Base-by-base conservation (phyloP, 2,329 filamentous ascomycete genomes). In the Aureobasidium sp. region DNA sequence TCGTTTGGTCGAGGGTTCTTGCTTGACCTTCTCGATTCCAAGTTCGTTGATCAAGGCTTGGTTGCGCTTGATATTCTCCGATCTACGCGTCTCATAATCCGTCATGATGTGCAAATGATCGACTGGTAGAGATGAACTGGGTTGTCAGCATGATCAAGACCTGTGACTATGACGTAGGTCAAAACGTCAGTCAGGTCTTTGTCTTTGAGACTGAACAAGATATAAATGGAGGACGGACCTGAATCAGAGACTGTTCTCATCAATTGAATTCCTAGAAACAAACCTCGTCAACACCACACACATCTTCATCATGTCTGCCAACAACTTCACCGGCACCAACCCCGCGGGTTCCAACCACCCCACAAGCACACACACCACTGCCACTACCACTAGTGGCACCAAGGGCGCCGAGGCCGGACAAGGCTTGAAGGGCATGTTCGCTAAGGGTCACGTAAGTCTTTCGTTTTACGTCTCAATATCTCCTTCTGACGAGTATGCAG, bases 1-100 rank as follows among this genome's bases (percentile, higher is more conserved):
- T 47, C 64, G 65, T 47, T 68, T 68, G 40, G 22, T 61, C 45
- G 48, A 54, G 31, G 42, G 22, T 37, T 65, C 61, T 42, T 62
- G 45, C 61, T 66, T 67, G 35, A 61, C 64, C n/a, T 68, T 64
- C 40, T 74, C 72, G 54, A 82, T 75, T 12, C 79, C 76, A 17
- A 82, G 75, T 42, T 78, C 74, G 52, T 74, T 74, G 3, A 82
- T 70, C 1, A 82, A 72, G 9, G 73, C 75, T 65, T 79, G 72
- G 65, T 82, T 82, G 11, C 76, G 73, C 64, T 75, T 75, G 65
- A 83, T 81, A 64, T 81, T 81, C 15, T 73, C 75, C 8, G 74
- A 70, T 2, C 80, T 74, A 22, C 76, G 73, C 1, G 73, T 72
- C 66, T 82, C 79, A 65, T 81, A 79, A 48, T 71, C 74, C 35